Evolutionary conservation across 2,329 filamentous ascomycete genomes (phyloP).

Genomic region (Aspergillus sclerotialis): DNA sequence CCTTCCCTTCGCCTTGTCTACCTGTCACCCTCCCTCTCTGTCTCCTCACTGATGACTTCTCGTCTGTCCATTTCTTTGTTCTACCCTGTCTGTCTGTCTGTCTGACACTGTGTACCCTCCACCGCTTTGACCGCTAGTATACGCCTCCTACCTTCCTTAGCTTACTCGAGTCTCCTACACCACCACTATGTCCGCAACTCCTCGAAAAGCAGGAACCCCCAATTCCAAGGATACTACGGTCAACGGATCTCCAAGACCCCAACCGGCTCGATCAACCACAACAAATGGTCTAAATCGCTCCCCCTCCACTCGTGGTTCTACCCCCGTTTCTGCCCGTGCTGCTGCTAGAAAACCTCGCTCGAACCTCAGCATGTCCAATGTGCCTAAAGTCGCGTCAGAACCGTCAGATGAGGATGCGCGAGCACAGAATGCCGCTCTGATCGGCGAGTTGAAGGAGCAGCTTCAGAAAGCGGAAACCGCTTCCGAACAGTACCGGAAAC

Average conservation of each 20-base stretch:
- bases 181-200: slow-evolving; percentile 38
- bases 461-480: slow-evolving; percentile 71
- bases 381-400: slow-evolving; percentile 42
- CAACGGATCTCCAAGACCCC: slow-evolving; percentile 30
- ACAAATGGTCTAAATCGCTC: slow-evolving; percentile 49
- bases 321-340: slow-evolving; percentile 63
- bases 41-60: too few species aligned
- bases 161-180: too few species aligned
- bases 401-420: slow-evolving; percentile 63
- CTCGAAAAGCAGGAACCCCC: slow-evolving; percentile 35
- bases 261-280: slow-evolving; percentile 43
- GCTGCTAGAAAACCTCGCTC: slow-evolving; percentile 53
- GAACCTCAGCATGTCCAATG: slow-evolving; percentile 36
- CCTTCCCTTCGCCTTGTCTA: too few species aligned
- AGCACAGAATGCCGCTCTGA: slow-evolving; percentile 68
- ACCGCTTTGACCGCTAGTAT: too few species aligned
- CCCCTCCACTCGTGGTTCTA: slow-evolving; percentile 54
- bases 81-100: too few species aligned
- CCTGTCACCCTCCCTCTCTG: too few species aligned
- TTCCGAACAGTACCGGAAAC: slow-evolving; percentile 74
- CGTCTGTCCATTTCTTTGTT: too few species aligned
- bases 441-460: slow-evolving; percentile 79
- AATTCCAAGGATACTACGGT: slow-evolving; percentile 22
- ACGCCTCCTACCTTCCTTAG: too few species aligned
- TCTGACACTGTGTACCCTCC: slow-evolving; percentile 8